Evolutionary conservation across 139 green algal species (phyloP).

Genomic region (Coccomyxa sp.): DNA sequence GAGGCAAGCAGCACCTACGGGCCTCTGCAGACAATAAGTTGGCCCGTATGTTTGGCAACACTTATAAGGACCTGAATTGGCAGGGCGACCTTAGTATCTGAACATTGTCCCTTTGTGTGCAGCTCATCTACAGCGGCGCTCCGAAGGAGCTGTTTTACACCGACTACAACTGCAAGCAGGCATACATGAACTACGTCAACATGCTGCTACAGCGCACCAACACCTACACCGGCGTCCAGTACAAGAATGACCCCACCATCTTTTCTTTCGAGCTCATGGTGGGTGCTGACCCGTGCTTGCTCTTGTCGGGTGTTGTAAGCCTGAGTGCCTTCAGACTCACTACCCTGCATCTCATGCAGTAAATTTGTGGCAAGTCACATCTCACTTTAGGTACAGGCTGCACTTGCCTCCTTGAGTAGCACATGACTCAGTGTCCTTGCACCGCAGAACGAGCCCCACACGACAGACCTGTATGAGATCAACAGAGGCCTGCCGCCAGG

Average conservation of each 20-base stretch:
- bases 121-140: conserved; percentile 3
- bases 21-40: no score
- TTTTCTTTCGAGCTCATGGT: conserved; percentile 49
- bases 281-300: background rate
- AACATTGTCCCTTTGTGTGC: no score
- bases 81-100: background rate
- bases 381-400: background rate
- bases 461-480: background rate
- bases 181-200: conserved; percentile 45
- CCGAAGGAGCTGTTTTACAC: conserved; percentile 41
- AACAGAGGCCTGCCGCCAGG: background rate
- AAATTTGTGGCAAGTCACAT: background rate
- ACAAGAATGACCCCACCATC: conserved; percentile 66
- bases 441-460: conserved; percentile 14
- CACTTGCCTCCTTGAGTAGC: background rate
- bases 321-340: background rate
- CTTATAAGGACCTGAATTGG: background rate
- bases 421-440: conserved; percentile 17
- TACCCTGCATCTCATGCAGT: background rate
- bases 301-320: background rate
- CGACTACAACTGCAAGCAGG: conserved; percentile 7
- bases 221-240: conserved; percentile 49
- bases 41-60: background rate
- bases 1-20: no score
- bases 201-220: conserved; percentile 45